Percentiles rank a stretch among this genome's conserved stretches.
Conservation (phyloP, 108 stramenopile genomes). For the Stephanodiscus minutulus region DNA sequence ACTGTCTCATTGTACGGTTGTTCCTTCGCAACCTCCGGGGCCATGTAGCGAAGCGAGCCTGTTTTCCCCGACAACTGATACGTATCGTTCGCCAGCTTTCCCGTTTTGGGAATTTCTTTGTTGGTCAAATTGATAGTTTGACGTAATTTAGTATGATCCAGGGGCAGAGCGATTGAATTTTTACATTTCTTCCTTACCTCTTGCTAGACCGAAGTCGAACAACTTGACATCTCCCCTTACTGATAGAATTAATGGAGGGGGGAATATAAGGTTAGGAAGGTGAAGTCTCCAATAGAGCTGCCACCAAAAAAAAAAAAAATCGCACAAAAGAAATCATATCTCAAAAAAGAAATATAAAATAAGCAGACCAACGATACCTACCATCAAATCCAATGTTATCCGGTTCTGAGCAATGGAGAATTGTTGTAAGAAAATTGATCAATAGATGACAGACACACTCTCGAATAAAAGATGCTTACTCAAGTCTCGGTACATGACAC, state of each 20-base stretch:
- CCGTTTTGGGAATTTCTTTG: slow-evolving; percentile 21
- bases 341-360: neutral
- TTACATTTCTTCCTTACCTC: slow-evolving; percentile 13
- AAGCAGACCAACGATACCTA: neutral
- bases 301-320: too few species aligned
- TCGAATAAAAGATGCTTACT: slow-evolving; percentile 24
- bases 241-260: neutral
- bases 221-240: slow-evolving; percentile 58
- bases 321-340: neutral
- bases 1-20: slow-evolving; percentile 86
- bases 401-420: slow-evolving; percentile 27
- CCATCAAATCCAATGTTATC: slow-evolving; percentile 51
- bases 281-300: too few species aligned
- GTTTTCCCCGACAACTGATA: slow-evolving; percentile 62
- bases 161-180: neutral
- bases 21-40: slow-evolving; percentile 75
- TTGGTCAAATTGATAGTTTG: neutral
- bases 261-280: too few species aligned
- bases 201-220: slow-evolving; percentile 75
- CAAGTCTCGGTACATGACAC: slow-evolving; percentile 79
- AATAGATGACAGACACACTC: neutral
- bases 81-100: slow-evolving; percentile 21
- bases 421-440: neutral
- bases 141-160: neutral
- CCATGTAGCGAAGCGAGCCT: slow-evolving; percentile 68